These are phyloP conservation scores for Lactuca sativa DNA, from an alignment of 129 eudicot genomes.

Conservation along the genomic window DNA sequence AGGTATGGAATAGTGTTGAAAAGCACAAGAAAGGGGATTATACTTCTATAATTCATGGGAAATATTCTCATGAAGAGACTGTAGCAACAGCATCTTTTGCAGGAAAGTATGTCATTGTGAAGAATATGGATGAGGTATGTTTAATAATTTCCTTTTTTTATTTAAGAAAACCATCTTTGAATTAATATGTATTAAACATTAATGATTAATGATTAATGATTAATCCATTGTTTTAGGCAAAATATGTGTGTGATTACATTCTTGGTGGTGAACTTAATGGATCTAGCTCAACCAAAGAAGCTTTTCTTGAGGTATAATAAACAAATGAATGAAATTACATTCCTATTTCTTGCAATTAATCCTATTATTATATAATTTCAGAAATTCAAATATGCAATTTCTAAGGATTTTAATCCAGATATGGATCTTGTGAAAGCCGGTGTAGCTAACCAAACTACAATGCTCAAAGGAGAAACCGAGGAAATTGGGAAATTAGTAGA, in stretches of 20 bases:
- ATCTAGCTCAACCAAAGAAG: conserved; percentile 88
- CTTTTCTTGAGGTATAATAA: conserved; percentile 63
- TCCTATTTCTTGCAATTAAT: no score
- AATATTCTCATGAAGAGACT: conserved; percentile 86
- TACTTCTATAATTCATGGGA: conserved; percentile 86
- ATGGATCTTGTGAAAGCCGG: conserved; percentile 71
- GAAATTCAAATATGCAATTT: conserved; percentile 85
- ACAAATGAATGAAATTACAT: no score
- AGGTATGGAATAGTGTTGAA: conserved; percentile 87
- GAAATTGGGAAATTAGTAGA: conserved; percentile 80
- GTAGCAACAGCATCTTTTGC: conserved; percentile 96
- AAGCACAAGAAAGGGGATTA: conserved; percentile 88
- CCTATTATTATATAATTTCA: conserved; percentile 25
- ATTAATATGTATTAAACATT: neutral
- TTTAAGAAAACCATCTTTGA: neutral
- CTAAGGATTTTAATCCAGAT: conserved; percentile 87
- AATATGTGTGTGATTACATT: conserved; percentile 91
- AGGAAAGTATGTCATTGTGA: conserved; percentile 77
- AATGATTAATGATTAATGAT: neutral
- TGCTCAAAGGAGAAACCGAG: conserved; percentile 95
- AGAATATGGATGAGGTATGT: conserved; percentile 79
- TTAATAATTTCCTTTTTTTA: neutral
- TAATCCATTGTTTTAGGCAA: conserved; percentile 46
- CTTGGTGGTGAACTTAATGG: conserved; percentile 88
- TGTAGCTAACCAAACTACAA: conserved; percentile 89